Conservation (phyloP, 2,329 filamentous ascomycete species). For the Mycosphaerella sp. region DNA sequence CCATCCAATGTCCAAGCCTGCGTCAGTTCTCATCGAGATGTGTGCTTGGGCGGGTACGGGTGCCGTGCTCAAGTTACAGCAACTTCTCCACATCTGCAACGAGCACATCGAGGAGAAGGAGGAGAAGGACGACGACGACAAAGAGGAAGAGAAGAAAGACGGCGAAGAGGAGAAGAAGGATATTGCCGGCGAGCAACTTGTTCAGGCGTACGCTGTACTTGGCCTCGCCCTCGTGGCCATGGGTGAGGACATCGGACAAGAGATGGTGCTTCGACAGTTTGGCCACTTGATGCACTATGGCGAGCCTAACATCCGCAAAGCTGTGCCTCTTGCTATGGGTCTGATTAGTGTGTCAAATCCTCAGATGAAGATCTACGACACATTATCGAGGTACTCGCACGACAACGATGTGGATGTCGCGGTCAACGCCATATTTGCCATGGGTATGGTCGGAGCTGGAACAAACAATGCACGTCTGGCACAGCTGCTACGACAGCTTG, state of each 20-base stretch:
- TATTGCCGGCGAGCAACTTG: constrained; percentile 68
- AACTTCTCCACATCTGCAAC: constrained; percentile 95
- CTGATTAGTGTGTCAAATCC: constrained; percentile 96
- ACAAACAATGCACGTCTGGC: constrained; percentile 97
- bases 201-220: constrained; percentile 92
- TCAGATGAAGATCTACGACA: constrained; percentile 99
- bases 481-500: constrained; percentile 86
- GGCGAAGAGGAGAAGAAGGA: constrained; percentile 69
- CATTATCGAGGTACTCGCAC: constrained; percentile 92
- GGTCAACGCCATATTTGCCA: constrained; percentile 97
- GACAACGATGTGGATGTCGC: constrained; percentile 98
- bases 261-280: constrained; percentile 97
- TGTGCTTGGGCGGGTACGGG: constrained; percentile 98
- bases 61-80: constrained; percentile 93
- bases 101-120: constrained; percentile 93
- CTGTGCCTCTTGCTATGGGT: constrained; percentile 93
- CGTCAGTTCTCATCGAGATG: constrained; percentile 86
- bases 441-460: constrained; percentile 93
- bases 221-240: constrained; percentile 92
- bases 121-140: constrained; percentile 49
- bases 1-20: constrained; percentile 95
- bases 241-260: constrained; percentile 97
- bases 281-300: constrained; percentile 99
- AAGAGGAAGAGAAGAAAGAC: constrained; percentile 59
- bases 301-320: constrained; percentile 92